phyloP scores from a whole-genome alignment of 2,329 filamentous ascomycete species.

The Ophiostoma sp. region DNA sequence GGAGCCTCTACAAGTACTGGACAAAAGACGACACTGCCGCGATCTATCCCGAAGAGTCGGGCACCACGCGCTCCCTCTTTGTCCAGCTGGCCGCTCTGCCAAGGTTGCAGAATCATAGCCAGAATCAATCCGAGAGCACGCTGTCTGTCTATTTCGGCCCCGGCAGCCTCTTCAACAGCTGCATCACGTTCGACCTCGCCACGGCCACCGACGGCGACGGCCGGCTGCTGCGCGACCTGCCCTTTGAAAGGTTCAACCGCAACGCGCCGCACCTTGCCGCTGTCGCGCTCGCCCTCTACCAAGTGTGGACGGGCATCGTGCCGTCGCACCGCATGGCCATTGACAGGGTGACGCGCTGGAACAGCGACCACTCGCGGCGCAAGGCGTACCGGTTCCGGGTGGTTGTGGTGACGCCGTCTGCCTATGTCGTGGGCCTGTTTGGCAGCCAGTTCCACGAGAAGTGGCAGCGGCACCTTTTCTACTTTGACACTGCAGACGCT shows the following conservation, averaged over 20 bases:
- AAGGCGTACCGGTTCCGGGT: constrained; percentile 23
- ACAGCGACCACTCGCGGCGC: constrained; percentile 23
- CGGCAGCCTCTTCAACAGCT: constrained; percentile 13
- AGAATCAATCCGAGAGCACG: neutral
- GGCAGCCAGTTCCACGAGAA: neutral
- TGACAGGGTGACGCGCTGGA: constrained; percentile 18
- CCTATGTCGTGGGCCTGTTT: constrained; percentile 20
- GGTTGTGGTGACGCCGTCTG: constrained; percentile 13
- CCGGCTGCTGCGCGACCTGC: constrained; percentile 9
- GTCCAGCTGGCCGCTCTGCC: constrained; percentile 16
- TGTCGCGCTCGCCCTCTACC: constrained; percentile 19
- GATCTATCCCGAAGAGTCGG: constrained; percentile 19
- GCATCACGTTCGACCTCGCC: neutral
- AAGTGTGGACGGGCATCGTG: constrained; percentile 16
- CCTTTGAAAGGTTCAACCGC: constrained; percentile 14
- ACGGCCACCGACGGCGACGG: constrained; percentile 7
- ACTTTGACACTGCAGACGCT: neutral
- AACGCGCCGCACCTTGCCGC: constrained; percentile 17
- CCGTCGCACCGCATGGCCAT: constrained; percentile 20
- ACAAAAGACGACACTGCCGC: neutral
- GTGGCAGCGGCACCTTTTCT: constrained; percentile 13
- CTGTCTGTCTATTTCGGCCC: constrained; percentile 18
- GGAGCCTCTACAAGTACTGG: constrained; percentile 6
- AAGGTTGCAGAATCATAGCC: neutral
- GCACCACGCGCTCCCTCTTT: constrained; percentile 24